Evolutionary conservation across 345 rosid genomes (phyloP).

Genomic region (Murraya paniculata): DNA sequence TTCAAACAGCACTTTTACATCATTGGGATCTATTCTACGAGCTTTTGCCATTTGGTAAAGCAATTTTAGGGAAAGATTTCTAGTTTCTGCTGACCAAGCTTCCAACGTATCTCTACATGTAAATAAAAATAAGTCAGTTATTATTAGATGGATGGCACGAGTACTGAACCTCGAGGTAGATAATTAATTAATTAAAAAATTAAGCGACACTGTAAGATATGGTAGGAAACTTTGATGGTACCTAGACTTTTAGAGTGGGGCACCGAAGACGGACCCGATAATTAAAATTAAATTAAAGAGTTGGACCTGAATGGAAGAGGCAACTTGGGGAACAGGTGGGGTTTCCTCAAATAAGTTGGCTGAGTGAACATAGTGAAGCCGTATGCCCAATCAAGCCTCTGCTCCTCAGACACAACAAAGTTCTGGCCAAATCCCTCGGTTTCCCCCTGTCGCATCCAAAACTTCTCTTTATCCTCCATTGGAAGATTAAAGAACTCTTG

Average conservation of each 20-base stretch:
- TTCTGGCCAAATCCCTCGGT: background rate
- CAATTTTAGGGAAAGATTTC: background rate
- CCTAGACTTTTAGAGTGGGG: too few relatives aligned
- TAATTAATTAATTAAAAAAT: too few relatives aligned
- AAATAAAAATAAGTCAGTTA: too few relatives aligned
- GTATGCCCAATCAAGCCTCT: background rate
- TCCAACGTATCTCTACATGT: background rate
- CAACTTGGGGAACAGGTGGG: background rate
- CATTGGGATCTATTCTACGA: background rate
- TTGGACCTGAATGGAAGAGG: background rate
- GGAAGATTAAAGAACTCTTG: background rate
- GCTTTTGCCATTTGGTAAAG: background rate
- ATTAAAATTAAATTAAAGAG: background rate
- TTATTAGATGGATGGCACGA: background rate
- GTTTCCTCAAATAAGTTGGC: background rate
- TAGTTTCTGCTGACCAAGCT: background rate
- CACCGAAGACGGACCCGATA: too few relatives aligned
- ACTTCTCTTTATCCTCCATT: background rate
- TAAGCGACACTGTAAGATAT: too few relatives aligned
- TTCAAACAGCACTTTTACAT: background rate
- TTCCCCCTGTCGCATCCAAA: background rate
- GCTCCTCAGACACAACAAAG: background rate
- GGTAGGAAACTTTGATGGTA: too few relatives aligned
- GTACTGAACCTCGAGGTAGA: background rate
- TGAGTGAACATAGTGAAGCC: background rate